A percentile compares a stretch with the other conserved stretches of the same genome.
Evolutionary conservation across 2,329 filamentous ascomycete species (phyloP).

Genomic region (Calonectria pauciramosa): DNA sequence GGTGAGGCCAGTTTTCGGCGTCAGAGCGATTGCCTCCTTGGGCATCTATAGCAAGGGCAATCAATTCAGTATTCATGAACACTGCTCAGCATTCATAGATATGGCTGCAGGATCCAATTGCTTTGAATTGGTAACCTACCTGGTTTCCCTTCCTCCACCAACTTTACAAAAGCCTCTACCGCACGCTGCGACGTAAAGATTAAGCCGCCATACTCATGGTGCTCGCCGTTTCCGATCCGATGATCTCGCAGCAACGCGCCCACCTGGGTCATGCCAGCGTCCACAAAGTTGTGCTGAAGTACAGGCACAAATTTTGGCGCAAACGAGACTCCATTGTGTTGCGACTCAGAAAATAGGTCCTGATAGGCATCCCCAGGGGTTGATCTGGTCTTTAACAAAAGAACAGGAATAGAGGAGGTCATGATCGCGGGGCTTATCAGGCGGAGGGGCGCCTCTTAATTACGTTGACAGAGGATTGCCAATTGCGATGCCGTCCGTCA

Average conservation of each 20-base stretch:
- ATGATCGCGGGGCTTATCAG: constrained; percentile 22
- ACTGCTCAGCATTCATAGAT: neutral
- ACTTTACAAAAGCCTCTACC: constrained; percentile 80
- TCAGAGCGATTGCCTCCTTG: constrained; percentile 4
- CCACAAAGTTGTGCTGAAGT: constrained; percentile 77
- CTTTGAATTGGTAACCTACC: constrained; percentile 24
- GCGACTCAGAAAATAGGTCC: constrained; percentile 69
- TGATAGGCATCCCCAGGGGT: constrained; percentile 79
- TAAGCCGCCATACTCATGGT: constrained; percentile 76
- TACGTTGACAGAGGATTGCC: constrained; percentile 31
- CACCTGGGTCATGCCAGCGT: constrained; percentile 69
- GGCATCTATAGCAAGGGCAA: constrained; percentile 27
- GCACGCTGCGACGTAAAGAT: constrained; percentile 89
- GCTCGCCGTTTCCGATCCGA: constrained; percentile 54
- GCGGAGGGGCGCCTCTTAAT: neutral
- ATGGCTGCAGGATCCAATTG: neutral
- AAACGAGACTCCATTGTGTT: constrained; percentile 59
- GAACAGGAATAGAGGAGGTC: constrained; percentile 60
- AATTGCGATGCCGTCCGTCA: neutral
- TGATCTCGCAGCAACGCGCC: constrained; percentile 61
- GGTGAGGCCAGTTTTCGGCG: constrained; percentile 61
- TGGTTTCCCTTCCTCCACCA: constrained; percentile 69
- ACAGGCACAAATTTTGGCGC: constrained; percentile 82
- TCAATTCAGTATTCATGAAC: constrained; percentile 9
- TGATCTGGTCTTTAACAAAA: constrained; percentile 85